phyloP scores from a whole-genome alignment of 1,284 basidiomycete genomes.

The Tausonia pullulans region DNA sequence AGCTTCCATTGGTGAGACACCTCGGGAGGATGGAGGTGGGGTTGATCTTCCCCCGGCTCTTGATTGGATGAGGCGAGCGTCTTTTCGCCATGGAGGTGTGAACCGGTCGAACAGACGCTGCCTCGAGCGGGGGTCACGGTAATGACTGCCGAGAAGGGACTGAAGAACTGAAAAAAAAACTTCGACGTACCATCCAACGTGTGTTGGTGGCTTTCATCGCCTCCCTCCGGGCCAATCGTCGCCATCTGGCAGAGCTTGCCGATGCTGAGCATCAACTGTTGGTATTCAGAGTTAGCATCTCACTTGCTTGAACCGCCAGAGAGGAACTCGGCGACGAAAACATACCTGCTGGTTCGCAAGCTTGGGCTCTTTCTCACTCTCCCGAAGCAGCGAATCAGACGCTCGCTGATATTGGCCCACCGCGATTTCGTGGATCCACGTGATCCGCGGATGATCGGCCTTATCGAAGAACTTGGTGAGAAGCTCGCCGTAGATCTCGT shows the following conservation, averaged over 20 bases:
- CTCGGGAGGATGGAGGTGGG: too few species aligned
- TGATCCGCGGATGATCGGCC: slow-evolving; percentile 52
- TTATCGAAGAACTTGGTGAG: slow-evolving; percentile 64
- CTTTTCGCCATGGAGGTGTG: too few species aligned
- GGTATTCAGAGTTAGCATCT: slow-evolving; percentile 16
- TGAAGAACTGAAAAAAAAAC: background rate
- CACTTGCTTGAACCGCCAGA: background rate
- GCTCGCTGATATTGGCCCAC: slow-evolving; percentile 56
- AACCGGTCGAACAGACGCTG: too few species aligned
- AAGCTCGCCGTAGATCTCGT: slow-evolving; percentile 48
- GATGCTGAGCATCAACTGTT: slow-evolving; percentile 76
- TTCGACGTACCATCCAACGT: slow-evolving; percentile 25
- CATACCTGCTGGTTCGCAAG: slow-evolving; percentile 63
- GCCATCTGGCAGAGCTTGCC: slow-evolving; percentile 78
- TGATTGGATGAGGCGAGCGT: too few species aligned
- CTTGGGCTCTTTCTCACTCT: slow-evolving; percentile 47
- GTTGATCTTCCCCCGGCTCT: too few species aligned
- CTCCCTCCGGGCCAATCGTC: slow-evolving; percentile 41
- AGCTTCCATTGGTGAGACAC: too few species aligned
- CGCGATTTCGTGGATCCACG: slow-evolving; percentile 84
- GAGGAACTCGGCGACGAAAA: background rate
- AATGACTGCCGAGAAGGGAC: background rate
- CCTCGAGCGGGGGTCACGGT: too few species aligned
- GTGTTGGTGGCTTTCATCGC: background rate
- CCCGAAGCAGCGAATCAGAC: slow-evolving; percentile 50